Percentiles rank a stretch among this genome's conserved stretches.
Evolutionary conservation across 805 yeast genomes (phyloP).

Genomic region (Clavispora vitiphila): DNA sequence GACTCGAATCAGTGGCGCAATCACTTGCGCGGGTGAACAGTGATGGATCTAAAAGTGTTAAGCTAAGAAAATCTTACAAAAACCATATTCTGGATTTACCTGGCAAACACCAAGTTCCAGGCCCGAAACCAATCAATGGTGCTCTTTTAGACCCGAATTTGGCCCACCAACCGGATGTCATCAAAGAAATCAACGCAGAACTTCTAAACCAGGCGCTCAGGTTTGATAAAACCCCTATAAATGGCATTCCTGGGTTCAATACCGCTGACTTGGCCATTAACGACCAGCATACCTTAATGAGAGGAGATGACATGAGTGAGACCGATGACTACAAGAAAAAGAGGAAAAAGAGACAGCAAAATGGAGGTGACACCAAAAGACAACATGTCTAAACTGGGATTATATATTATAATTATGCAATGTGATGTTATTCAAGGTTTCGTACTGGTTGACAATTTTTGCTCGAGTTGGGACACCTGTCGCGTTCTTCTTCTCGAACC

Average conservation of each 20-base stretch:
- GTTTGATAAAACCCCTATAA: slow-evolving; percentile 60
- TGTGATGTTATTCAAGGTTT: background rate
- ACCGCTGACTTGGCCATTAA: slow-evolving; percentile 60
- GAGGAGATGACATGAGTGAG: slow-evolving; percentile 38
- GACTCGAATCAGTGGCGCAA: slow-evolving; percentile 59
- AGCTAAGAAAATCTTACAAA: slow-evolving; percentile 90
- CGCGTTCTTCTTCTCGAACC: background rate
- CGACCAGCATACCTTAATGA: slow-evolving; percentile 38
- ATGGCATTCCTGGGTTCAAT: slow-evolving; percentile 77
- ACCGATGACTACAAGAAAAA: slow-evolving; percentile 31
- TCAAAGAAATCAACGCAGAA: slow-evolving; percentile 47
- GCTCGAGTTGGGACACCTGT: slow-evolving; percentile 7
- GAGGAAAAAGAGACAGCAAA: slow-evolving; percentile 34
- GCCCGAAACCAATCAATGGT: slow-evolving; percentile 29
- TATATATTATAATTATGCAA: background rate
- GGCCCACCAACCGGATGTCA: slow-evolving; percentile 38
- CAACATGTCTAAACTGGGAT: slow-evolving; percentile 24
- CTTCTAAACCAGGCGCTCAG: slow-evolving; percentile 46
- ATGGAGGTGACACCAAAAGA: slow-evolving; percentile 32
- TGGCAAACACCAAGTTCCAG: slow-evolving; percentile 70
- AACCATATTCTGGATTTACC: slow-evolving; percentile 86
- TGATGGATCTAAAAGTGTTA: slow-evolving; percentile 87
- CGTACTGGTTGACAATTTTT: slow-evolving; percentile 1
- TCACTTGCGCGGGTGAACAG: slow-evolving; percentile 84
- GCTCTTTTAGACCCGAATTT: slow-evolving; percentile 34